Base-by-base conservation (phyloP, 1,284 basidiomycete species). In the Puccinia horiana region DNA sequence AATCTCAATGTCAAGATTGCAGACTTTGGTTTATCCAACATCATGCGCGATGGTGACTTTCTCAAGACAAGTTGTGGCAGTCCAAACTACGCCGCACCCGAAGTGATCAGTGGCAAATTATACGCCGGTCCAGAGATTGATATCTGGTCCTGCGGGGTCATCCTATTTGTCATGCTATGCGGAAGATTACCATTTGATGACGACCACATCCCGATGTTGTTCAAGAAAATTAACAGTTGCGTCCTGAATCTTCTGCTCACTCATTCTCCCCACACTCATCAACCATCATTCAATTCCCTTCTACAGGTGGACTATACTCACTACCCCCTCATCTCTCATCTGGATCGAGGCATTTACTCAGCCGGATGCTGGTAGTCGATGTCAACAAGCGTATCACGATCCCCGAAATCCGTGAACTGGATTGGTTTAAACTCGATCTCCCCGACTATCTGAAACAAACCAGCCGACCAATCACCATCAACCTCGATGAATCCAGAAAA, bases 51-150 rank as follows among this genome's bases (percentile, higher is more conserved):
- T 86, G 95, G 95, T 0, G 94, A 95, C 86, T 97, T 97, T 87
- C 89, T 98, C 83, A 94, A 94, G 86, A 98, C 95, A 12, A 95
- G 93, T 84, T 97, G 95, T 87, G 95, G 95, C 0, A 95, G 93
- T 86, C 95, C 95, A 0, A 97, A 98, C 87, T 98, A 98, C 85
- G 95, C 95, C 78, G 95, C 95, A 0, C 95, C 95, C 1, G 95
- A 98, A 86, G 95, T 98, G 85, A 96, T 98, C 85, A 91, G 92
- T 32, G 95, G 95, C 20, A 93, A 93, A 82, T 89, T 96, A 11
- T 98, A 98, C 86, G 94, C 94, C 0, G 95, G 95, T 0, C 95
- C 95, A 0, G 95, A 96, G 87, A 96, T 97, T 85, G 95, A 98
- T 85, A 94, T 97, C n/a, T 98, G 95, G 95, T 94, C 93, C 85